Evolutionary conservation across 768 basidiomycete genomes (phyloP).

Genomic region (Suillus placidus): DNA sequence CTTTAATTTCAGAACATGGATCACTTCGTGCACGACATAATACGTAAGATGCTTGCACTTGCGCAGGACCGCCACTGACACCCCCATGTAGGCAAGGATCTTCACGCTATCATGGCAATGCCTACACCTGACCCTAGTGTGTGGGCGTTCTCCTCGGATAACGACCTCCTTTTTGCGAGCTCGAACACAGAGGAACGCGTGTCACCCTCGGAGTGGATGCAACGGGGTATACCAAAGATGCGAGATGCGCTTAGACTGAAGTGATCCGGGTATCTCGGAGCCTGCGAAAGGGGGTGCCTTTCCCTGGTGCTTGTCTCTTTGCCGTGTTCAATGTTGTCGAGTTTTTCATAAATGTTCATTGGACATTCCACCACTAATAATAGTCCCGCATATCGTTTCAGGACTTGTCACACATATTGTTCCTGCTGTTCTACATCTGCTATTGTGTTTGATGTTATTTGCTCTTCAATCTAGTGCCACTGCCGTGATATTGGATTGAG

Average conservation of each 20-base stretch:
- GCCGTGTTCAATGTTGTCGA: not conserved
- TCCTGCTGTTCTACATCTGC: not conserved
- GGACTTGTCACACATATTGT: not conserved
- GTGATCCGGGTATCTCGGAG: not conserved
- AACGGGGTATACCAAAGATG: constrained; percentile 49
- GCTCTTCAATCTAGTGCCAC: not conserved
- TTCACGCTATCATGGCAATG: constrained; percentile 62
- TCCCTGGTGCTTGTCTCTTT: not conserved
- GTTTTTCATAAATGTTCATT: not conserved
- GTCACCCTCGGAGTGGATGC: constrained; percentile 60
- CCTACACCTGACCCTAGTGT: constrained; percentile 57
- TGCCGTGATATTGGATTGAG: not conserved
- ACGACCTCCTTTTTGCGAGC: constrained; percentile 55
- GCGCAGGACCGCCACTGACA: constrained; percentile 4
- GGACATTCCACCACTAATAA: not conserved
- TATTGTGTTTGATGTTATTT: not conserved
- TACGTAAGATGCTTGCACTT: constrained; percentile 43
- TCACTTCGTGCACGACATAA: constrained; percentile 71
- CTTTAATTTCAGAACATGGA: constrained; percentile 54
- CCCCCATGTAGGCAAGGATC: constrained; percentile 50
- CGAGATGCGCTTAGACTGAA: constrained; percentile 28
- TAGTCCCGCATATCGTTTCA: not conserved
- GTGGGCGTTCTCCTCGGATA: constrained; percentile 65
- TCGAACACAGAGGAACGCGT: constrained; percentile 33
- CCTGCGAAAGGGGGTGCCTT: not conserved